phyloP scores from a whole-genome alignment of 2,329 filamentous ascomycete genomes.

The Trichoderma asperellum region DNA sequence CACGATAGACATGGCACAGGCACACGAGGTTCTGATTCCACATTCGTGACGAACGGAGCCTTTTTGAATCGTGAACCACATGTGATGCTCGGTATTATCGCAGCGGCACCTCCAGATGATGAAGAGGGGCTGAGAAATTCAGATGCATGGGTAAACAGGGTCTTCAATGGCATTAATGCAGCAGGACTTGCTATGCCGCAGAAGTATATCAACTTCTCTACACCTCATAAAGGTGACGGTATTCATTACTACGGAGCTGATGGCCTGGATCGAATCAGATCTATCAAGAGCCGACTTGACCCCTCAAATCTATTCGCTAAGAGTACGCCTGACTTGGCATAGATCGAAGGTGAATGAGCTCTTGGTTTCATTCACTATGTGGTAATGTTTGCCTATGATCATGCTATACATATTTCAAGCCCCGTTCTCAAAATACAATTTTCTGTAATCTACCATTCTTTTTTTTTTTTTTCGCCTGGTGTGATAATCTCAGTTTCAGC shows the following conservation, averaged over 20 bases:
- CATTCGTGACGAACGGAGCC: neutral
- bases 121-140: neutral
- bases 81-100: conserved; percentile 9
- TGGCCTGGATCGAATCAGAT: neutral
- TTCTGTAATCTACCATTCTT: neutral
- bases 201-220: conserved; percentile 3
- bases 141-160: neutral
- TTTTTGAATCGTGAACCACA: conserved; percentile 18
- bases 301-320: conserved; percentile 4
- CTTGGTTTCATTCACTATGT: neutral
- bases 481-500: neutral
- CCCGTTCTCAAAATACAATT: neutral
- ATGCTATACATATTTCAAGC: neutral
- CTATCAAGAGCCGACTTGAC: conserved; percentile 1
- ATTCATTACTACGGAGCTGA: conserved; percentile 3
- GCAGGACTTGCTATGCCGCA: conserved; percentile 6
- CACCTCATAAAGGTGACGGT: neutral
- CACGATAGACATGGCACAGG: conserved; percentile 16
- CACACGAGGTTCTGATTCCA: neutral
- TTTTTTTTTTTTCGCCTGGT: neutral
- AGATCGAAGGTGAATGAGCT: neutral
- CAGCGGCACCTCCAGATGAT: conserved; percentile 9
- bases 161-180: neutral
- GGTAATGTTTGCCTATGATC: neutral
- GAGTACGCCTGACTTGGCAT: conserved; percentile 6